Conservation (phyloP, 768 basidiomycete species). For the Baorangia bicolor region DNA sequence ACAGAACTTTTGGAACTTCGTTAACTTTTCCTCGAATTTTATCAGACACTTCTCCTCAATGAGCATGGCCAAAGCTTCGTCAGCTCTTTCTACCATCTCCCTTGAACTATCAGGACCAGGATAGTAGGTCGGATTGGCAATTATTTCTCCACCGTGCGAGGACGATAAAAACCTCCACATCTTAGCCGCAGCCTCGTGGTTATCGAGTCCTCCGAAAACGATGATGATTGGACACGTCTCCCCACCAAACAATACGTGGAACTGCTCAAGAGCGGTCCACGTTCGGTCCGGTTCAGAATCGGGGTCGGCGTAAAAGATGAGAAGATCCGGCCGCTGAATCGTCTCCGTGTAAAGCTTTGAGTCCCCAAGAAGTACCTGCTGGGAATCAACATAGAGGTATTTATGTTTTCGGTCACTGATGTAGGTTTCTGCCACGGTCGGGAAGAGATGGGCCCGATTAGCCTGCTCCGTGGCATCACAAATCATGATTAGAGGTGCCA, state of each 20-base stretch:
- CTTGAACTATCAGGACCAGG: conserved; percentile 9
- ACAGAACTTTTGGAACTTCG: conserved; percentile 21
- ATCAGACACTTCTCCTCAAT: conserved; percentile 20
- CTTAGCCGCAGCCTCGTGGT: conserved; percentile 10
- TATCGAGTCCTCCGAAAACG: conserved; percentile 21
- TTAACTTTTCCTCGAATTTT: conserved; percentile 17
- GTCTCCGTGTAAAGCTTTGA: background rate
- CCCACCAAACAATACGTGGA: conserved; percentile 18
- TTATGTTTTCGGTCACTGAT: conserved; percentile 12
- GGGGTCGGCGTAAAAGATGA: conserved; percentile 21
- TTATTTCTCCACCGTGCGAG: conserved; percentile 9
- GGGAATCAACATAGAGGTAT: conserved; percentile 11
- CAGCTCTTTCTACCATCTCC: conserved; percentile 17
- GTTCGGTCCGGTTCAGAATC: conserved; percentile 3
- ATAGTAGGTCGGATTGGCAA: conserved; percentile 22
- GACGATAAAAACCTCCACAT: conserved; percentile 18
- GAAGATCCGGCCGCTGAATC: conserved; percentile 19
- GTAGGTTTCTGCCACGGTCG: background rate
- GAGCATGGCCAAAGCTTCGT: conserved; percentile 17
- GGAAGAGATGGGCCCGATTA: conserved; percentile 1
- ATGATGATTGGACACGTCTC: conserved; percentile 21
- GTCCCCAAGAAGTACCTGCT: background rate
- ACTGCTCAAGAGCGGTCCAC: conserved; percentile 19
- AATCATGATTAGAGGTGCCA: conserved; percentile 13
- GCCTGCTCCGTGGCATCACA: conserved; percentile 14